Percentiles rank a stretch among this genome's conserved stretches.
Conservation (phyloP, 2,329 filamentous ascomycete species). For the Helotiales sp. region DNA sequence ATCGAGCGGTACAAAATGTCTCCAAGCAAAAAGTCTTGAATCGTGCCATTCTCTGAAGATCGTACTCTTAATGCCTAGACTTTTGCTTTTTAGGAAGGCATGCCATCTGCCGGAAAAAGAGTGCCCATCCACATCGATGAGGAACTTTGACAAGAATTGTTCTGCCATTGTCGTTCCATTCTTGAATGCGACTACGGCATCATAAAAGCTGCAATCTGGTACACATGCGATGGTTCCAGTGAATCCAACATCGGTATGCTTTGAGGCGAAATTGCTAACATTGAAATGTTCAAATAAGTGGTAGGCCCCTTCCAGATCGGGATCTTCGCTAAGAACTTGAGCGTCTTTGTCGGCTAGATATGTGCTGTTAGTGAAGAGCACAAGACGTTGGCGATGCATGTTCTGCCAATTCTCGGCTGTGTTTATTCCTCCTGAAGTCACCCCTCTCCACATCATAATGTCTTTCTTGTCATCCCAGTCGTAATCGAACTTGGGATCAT, state of each 20-base stretch:
- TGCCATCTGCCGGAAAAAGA: constrained; percentile 72
- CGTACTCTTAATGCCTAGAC: constrained; percentile 76
- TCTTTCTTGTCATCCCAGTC: constrained; percentile 63
- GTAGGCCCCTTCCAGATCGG: constrained; percentile 48
- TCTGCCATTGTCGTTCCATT: constrained; percentile 59
- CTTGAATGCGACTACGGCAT: constrained; percentile 54
- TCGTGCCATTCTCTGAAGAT: constrained; percentile 85
- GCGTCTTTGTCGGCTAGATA: constrained; percentile 48
- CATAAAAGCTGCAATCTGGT: constrained; percentile 51
- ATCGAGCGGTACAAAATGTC: constrained; percentile 82
- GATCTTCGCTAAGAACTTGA: constrained; percentile 43
- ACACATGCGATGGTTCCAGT: constrained; percentile 52
- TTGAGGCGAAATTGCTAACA: constrained; percentile 44
- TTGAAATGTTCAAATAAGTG: constrained; percentile 48
- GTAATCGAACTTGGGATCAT: constrained; percentile 58
- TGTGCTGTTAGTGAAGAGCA: constrained; percentile 59
- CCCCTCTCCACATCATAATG: constrained; percentile 66
- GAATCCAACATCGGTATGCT: constrained; percentile 44
- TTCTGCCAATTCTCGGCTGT: constrained; percentile 56
- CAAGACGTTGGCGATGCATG: constrained; percentile 63
- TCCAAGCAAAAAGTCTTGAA: constrained; percentile 73
- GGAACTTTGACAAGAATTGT: constrained; percentile 67
- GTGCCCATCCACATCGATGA: constrained; percentile 80
- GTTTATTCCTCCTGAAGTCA: constrained; percentile 63
- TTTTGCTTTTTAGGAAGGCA: constrained; percentile 71